phyloP scores from a whole-genome alignment of 352 stramenopile genomes.

The Lagenidium giganteum region DNA sequence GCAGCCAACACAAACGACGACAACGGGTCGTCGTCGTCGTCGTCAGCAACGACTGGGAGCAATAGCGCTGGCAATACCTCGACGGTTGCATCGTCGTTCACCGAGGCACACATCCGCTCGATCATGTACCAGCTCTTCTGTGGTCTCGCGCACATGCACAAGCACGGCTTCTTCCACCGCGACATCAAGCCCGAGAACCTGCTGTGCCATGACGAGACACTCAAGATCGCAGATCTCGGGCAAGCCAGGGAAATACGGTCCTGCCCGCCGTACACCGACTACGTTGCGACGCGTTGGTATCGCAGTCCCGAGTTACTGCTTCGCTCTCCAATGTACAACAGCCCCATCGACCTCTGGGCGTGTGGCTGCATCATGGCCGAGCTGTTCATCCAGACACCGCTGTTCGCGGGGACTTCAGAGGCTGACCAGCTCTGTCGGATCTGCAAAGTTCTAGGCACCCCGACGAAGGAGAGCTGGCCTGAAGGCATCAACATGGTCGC shows the following conservation, averaged over 20 bases:
- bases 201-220: slow-evolving; percentile 46
- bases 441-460: slow-evolving; percentile 88
- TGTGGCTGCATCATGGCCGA: slow-evolving; percentile 83
- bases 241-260: slow-evolving; percentile 73
- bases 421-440: slow-evolving; percentile 97
- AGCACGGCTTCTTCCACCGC: slow-evolving; percentile 79
- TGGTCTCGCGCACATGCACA: slow-evolving; percentile 76
- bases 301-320: slow-evolving; percentile 68
- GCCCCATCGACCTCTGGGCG: slow-evolving; percentile 77
- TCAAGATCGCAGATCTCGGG: slow-evolving; percentile 75
- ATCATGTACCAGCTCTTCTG: slow-evolving; percentile 79
- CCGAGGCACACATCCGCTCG: slow-evolving; percentile 60
- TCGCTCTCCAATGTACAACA: slow-evolving; percentile 67
- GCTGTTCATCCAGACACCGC: slow-evolving; percentile 55
- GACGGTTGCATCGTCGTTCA: slow-evolving; percentile 57
- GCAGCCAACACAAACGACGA: slow-evolving; percentile 25
- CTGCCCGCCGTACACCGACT: slow-evolving; percentile 64
- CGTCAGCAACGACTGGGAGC: too few relatives aligned
- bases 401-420: slow-evolving; percentile 88
- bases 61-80: slow-evolving; percentile 24
- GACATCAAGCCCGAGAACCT: slow-evolving; percentile 83
- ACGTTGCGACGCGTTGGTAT: slow-evolving; percentile 78
- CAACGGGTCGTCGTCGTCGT: too few relatives aligned
- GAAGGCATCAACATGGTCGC: slow-evolving; percentile 86
- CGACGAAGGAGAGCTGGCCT: slow-evolving; percentile 86